Evolutionary conservation across 2,329 filamentous ascomycete species (phyloP), one percentile per base, ranked within the genome.

Genomic region (Trichoderma pleuroti): DNA sequence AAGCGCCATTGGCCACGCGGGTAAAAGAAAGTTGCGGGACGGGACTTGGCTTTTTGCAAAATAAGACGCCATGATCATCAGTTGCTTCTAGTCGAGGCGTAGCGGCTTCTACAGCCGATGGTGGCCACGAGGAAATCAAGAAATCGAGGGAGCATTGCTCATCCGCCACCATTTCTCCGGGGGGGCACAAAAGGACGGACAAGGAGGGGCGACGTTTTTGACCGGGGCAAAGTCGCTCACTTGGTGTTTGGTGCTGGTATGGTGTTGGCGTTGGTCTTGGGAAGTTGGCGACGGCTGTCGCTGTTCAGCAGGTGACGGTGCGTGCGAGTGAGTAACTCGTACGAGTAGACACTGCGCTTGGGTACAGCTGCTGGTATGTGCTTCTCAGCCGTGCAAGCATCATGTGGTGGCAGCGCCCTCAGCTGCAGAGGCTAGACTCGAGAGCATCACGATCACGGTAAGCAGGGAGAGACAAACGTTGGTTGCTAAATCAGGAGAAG

Each of bases 21-120:
- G 18, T 56, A 70, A 63, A 70, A 70, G 67, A 70, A 39, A 56
- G 67, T 63, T 70, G 67, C 67, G 59, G 67, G 67, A 70, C 59
- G 46, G 46, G 49, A 62, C 60, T 67, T 70, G 61, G 60, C 62
- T 65, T 65, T 42, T 30, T 49, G 66, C n/a, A 57, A 54, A 54
- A 39, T 21, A 30, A 34, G 49, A 26, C 49, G 34, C 49, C 49
- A 66, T 61, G 66, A 68, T 68, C 39, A 68, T 63, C 67, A 56
- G 42, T 36, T 69, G 57, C 46, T 30, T 69, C 39, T 30, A 49
- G 42, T 36, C 42, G 16, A 61, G 21, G 21, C 12, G 39, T 52
- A 57, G 46, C 21, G 63, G 49, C 46, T 66, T 36, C 24, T 57
- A 34, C 39, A 24, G 49, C 56, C 66, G 56, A 52, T 60, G 39